Conservation (phyloP, 768 basidiomycete genomes). For the Rhodotorula kratochvilovae region DNA sequence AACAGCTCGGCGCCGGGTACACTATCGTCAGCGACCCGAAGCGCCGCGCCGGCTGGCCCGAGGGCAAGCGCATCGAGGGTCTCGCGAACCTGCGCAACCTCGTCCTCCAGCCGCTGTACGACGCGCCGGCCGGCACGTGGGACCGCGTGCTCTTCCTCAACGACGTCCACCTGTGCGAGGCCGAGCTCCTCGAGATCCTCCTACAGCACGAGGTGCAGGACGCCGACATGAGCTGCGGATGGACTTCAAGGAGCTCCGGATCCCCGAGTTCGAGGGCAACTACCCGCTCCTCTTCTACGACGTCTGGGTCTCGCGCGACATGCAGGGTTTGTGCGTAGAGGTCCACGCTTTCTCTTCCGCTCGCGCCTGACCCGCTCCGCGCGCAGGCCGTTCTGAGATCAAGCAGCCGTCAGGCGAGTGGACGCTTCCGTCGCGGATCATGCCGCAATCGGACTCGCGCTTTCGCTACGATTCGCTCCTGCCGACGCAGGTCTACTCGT, state of each 20-base stretch:
- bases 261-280: slow-evolving; percentile 14
- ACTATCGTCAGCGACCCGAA: slow-evolving; percentile 13
- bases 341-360: too few relatives aligned
- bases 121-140: slow-evolving; percentile 41
- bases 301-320: slow-evolving; percentile 48
- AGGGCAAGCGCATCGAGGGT: slow-evolving; percentile 44
- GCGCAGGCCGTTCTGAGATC: slow-evolving; percentile 39
- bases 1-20: slow-evolving; percentile 14
- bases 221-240: slow-evolving; percentile 48
- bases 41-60: slow-evolving; percentile 28
- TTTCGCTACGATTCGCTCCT: slow-evolving; percentile 42
- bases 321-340: slow-evolving; percentile 27
- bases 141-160: slow-evolving; percentile 46
- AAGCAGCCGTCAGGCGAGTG: slow-evolving; percentile 16
- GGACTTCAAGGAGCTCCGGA: slow-evolving; percentile 45
- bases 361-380: background rate
- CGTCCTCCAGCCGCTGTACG: slow-evolving; percentile 45
- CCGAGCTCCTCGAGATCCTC: slow-evolving; percentile 46
- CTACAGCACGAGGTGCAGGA: slow-evolving; percentile 47
- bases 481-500: slow-evolving; percentile 47
- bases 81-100: slow-evolving; percentile 47
- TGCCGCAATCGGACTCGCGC: slow-evolving; percentile 8
- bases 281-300: slow-evolving; percentile 46
- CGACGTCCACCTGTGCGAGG: slow-evolving; percentile 46
- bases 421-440: slow-evolving; percentile 27